Evolutionary conservation across 306 rosid genomes (phyloP), one percentile per base, ranked within the genome.

Genomic region (Corylus americana): DNA sequence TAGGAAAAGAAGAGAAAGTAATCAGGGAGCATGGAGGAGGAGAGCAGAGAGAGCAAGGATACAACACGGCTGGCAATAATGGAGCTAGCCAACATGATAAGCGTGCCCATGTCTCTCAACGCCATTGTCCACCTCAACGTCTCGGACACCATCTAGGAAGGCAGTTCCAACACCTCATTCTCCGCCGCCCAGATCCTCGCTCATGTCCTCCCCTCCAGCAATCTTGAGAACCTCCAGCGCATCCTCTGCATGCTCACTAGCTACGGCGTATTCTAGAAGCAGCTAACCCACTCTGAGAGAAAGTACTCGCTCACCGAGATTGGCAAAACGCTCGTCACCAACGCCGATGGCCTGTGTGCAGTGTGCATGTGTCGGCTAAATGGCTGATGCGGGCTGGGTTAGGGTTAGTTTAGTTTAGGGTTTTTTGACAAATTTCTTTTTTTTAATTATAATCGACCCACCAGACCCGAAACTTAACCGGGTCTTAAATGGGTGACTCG

Each of bases 51-150:
- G 25, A 66, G 77, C 10, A 70, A 87, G 13, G 92, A 89, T 63
- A 79, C 75, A 82, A 92, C 97, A 0, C 85, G 94, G 64, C 68
- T 92, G 0, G 83, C 78, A 12, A 92, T 94, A 18, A 45, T 91
- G 3, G 98, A 92, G 54, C 91, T 92, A 0, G 97, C 97, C 16
- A 92, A 94, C 91, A 92, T 94, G 98, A 94, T 92, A 76, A 92
- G 98, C 54, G 97, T 94, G 2, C 98, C 98, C 2, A 92, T 94
- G 97, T 90, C 97, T 3, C 86, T 94, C 22, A 91, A 92, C 82
- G 98, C 98, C 78, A 83, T 91, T 85, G 97, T 89, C 4, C 97
- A 92, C 22, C 98, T 94, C 87, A 91, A 89, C 71, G 91, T 94
- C 27, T 71, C 97, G 31, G 97, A 92, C 7, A 96, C 98, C 50